These are phyloP conservation scores for Akanthomyces dipterigenus DNA, from an alignment of 2,329 filamentous ascomycete species.

Conservation along the genomic window DNA sequence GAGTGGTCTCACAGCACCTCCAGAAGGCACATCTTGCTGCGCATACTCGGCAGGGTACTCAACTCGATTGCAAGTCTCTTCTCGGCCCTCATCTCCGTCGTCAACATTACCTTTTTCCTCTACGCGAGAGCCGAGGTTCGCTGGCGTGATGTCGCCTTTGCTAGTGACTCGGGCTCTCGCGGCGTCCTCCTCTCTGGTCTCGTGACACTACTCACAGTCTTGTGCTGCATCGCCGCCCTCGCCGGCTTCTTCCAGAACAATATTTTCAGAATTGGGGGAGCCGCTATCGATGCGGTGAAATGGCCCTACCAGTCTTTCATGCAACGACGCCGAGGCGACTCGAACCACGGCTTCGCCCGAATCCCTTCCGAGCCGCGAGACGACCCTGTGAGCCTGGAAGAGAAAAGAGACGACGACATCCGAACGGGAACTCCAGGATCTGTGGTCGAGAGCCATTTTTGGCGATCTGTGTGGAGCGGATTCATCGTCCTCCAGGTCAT, in stretches of 20 bases:
- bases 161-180: constrained; percentile 19
- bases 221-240: constrained; percentile 12
- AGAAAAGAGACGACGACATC: background rate
- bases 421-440: background rate
- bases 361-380: background rate
- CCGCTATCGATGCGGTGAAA: constrained; percentile 2
- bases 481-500: constrained; percentile 19
- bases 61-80: background rate
- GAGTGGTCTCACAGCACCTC: constrained; percentile 8
- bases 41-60: background rate
- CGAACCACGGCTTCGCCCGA: background rate
- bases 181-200: constrained; percentile 22
- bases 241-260: constrained; percentile 20
- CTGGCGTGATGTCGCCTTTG: constrained; percentile 23
- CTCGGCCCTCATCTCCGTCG: background rate
- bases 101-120: constrained; percentile 26
- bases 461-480: constrained; percentile 13
- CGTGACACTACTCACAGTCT: constrained; percentile 15
- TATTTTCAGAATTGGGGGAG: constrained; percentile 15
- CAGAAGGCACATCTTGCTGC: background rate
- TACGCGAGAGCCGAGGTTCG: constrained; percentile 24
- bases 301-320: background rate
- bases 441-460: background rate
- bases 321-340: background rate
- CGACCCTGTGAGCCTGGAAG: background rate